Conservation (phyloP, 441 rosid species). For the Populus tomentosa region DNA sequence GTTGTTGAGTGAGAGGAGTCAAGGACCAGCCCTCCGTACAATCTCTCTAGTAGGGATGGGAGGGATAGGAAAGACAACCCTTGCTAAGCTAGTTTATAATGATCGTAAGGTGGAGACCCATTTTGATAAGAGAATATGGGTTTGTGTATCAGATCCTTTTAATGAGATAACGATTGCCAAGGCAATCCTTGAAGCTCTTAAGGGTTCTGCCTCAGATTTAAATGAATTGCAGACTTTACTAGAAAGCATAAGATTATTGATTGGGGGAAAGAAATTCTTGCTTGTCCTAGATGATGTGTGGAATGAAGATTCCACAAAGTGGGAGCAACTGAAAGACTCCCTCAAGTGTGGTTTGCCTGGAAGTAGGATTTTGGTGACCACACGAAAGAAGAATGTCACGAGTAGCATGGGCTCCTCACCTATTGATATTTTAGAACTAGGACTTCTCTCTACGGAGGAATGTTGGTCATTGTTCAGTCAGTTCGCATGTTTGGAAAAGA, state of each 20-base stretch:
- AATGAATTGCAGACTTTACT: not conserved
- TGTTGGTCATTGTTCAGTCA: not conserved
- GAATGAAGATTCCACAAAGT: slow-evolving; percentile 3
- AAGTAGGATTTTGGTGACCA: slow-evolving; percentile 18
- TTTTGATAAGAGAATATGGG: slow-evolving; percentile 5
- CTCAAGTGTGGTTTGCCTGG: slow-evolving; percentile 2
- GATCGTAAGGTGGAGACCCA: not conserved
- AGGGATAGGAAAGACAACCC: slow-evolving; percentile 10
- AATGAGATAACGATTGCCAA: not conserved
- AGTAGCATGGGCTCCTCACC: not conserved
- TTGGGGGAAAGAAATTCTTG: not conserved
- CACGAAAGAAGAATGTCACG: not conserved
- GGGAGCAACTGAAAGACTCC: not conserved
- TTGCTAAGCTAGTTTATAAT: not conserved
- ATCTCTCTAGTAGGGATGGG: not conserved
- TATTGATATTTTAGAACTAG: not conserved
- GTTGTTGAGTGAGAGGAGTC: not conserved
- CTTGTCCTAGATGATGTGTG: slow-evolving; percentile 24
- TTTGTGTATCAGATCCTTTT: slow-evolving; percentile 3
- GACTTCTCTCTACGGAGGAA: not conserved
- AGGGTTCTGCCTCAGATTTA: not conserved
- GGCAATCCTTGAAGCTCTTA: slow-evolving; percentile 3
- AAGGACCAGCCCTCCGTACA: too few relatives aligned
- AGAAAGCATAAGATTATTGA: too few relatives aligned
- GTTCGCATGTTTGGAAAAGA: not conserved